A percentile compares a stretch with the other conserved stretches of the same genome.
Conservation (phyloP, 306 rosid species). For the Sechiopsis laciniata region DNA sequence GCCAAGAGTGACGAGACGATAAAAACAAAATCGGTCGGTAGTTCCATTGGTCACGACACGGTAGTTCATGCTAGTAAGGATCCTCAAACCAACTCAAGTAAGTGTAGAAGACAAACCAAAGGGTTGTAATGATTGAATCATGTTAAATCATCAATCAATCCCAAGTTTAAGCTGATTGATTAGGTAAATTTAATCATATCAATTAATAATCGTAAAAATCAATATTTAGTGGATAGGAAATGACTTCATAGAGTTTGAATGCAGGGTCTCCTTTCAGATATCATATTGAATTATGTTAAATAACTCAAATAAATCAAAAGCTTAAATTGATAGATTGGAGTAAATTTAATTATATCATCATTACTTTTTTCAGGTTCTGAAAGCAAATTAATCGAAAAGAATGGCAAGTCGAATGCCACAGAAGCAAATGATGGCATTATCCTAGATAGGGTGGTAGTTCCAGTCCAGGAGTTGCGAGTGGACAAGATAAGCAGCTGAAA, state of each 20-base stretch:
- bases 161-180: too few relatives aligned
- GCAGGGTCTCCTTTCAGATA: too few relatives aligned
- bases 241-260: too few relatives aligned
- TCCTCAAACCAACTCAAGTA: constrained; percentile 12
- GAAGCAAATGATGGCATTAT: constrained; percentile 20
- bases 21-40: constrained; percentile 32
- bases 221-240: too few relatives aligned
- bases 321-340: too few relatives aligned
- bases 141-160: too few relatives aligned
- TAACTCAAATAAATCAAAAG: too few relatives aligned
- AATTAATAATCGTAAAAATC: too few relatives aligned
- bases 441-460: constrained; percentile 25
- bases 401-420: constrained; percentile 15
- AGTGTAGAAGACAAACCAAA: neutral
- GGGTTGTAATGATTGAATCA: too few relatives aligned
- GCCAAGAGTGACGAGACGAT: constrained; percentile 23
- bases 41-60: neutral
- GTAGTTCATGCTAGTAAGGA: neutral
- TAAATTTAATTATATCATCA: too few relatives aligned
- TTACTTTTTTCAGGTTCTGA: constrained; percentile 17
- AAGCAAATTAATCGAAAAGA: constrained; percentile 21
- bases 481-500: constrained; percentile 29
- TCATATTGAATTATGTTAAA: too few relatives aligned
- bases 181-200: too few relatives aligned
- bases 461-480: constrained; percentile 26